Evolutionary conservation across 257 asterid species (phyloP).

Genomic region (Solanum infundibuliforme): DNA sequence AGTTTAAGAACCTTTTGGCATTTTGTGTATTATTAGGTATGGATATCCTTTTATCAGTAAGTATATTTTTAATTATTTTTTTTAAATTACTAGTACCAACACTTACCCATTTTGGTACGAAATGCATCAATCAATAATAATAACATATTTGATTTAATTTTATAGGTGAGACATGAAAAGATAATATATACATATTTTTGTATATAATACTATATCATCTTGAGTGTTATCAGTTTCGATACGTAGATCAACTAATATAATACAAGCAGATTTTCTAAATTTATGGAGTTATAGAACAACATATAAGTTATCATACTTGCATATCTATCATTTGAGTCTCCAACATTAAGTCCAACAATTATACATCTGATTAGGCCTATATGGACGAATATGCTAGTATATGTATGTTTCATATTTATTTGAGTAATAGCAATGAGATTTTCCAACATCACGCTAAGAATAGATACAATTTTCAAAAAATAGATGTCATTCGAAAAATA

Average conservation of each 20-base stretch:
- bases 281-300: background rate
- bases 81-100: background rate
- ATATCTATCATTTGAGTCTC: background rate
- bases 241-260: background rate
- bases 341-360: too few relatives aligned
- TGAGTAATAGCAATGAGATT: background rate
- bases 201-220: too few relatives aligned
- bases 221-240: too few relatives aligned
- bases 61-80: background rate
- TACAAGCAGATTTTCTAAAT: too few relatives aligned
- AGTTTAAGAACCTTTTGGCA: background rate
- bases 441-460: background rate
- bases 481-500: too few relatives aligned
- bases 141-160: too few relatives aligned
- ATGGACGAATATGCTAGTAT: background rate
- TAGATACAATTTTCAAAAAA: background rate
- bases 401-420: background rate
- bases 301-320: background rate
- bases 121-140: background rate
- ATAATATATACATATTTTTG: too few relatives aligned
- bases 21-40: background rate
- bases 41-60: background rate
- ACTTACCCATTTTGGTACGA: background rate
- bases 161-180: too few relatives aligned
- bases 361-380: background rate